Evolutionary conservation across 2,329 filamentous ascomycete species (phyloP), one percentile per base, ranked within the genome.

Genomic region (Paraconiothyrium brasiliense): DNA sequence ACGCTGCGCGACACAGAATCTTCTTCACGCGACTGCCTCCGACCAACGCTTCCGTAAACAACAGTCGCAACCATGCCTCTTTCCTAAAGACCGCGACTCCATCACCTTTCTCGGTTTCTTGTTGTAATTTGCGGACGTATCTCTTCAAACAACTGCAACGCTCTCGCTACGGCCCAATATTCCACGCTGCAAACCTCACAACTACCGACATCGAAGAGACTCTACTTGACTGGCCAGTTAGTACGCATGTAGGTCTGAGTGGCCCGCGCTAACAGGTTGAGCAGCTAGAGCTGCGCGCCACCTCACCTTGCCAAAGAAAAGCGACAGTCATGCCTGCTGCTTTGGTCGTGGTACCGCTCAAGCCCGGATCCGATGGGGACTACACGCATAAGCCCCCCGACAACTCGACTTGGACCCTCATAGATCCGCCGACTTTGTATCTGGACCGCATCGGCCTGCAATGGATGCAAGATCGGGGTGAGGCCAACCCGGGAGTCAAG

Each of bases 401-500:
- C 0, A 66, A 65, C 0, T 41, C 8, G 0, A 27, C 13, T 13
- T 81, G 79, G 58, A 68, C 71, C 3, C 65, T 74, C 24, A 69
- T 79, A 0, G 73, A 83, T 49, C 81, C 84, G 20, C 74, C 77
- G 0, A 75, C 68, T 1, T 63, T 77, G 1, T 86, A 86, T 67
- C 76, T 84, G 0, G 76, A 80, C 32, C 83, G 82, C 55, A 69
- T 87, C 8, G 85, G 77, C 0, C 73, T 69, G 11, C 71, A 78
- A 50, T 87, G 85, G 85, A 79, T 86, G 71, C 66, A 81, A 50
- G 69, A 79, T 27, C 75, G 75, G 11, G 80, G 80, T 1, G 75
- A 82, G 32, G 76, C 74, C 0, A 51, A 55, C 1, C 47, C 71
- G 0, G 69, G 80, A 2, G 71, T 81, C 11, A 73, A 72, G 1